phyloP scores from a whole-genome alignment of 116 monocot species.

The Phalaenopsis hybrid region DNA sequence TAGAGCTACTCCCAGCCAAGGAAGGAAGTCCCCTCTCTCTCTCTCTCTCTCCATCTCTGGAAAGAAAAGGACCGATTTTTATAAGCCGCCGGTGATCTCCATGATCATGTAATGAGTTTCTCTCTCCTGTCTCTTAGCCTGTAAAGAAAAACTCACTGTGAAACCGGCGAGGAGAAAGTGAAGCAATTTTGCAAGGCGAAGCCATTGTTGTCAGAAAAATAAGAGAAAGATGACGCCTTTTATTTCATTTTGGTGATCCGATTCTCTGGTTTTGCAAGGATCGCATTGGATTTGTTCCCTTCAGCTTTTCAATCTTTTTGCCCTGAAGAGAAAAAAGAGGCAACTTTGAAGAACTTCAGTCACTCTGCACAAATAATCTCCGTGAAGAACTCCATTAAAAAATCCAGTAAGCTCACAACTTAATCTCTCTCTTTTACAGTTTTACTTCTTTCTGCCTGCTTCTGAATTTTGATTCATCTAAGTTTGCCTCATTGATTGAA shows the following conservation, averaged over 20 bases:
- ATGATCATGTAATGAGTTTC: not conserved
- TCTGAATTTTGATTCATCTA: no score
- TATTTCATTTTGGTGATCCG: not conserved
- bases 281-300: not conserved
- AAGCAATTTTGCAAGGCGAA: not conserved
- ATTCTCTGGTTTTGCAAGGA: not conserved
- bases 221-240: not conserved
- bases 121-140: not conserved
- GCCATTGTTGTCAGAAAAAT: not conserved
- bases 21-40: not conserved
- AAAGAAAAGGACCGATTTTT: not conserved
- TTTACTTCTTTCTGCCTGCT: no score
- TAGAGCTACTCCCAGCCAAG: not conserved
- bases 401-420: no score
- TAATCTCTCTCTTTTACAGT: no score
- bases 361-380: no score
- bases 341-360: not conserved
- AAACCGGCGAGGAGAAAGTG: not conserved
- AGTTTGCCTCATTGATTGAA: no score
- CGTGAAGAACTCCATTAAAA: no score
- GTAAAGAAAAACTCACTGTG: not conserved
- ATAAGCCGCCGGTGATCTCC: not conserved
- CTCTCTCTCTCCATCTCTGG: not conserved
- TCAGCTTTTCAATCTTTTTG: no score
- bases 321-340: no score